Conservation (phyloP, 78 protist species). For the Planoprotostelium fungivorum region DNA sequence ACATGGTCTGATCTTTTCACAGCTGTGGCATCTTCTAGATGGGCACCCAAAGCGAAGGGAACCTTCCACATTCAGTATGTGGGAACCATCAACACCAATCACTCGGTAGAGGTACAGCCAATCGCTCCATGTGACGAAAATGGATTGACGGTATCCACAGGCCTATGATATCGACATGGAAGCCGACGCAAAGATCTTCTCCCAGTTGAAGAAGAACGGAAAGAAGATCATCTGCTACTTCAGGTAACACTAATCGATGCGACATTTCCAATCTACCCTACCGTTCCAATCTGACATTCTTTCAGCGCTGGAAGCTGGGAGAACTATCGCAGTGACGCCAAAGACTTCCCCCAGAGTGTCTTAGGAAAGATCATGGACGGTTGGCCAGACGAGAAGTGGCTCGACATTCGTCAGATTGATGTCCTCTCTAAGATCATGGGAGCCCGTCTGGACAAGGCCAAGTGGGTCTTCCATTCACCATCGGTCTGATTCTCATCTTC, state of each 20-base stretch:
- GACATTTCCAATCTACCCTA: too few species aligned
- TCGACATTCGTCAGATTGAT: neutral
- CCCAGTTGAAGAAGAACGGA: neutral
- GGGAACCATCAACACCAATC: neutral
- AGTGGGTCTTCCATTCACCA: neutral
- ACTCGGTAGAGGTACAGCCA: neutral
- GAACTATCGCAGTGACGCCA: neutral
- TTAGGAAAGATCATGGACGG: neutral
- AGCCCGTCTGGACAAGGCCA: neutral
- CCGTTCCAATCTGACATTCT: too few species aligned
- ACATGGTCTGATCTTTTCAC: too few species aligned
- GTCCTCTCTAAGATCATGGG: neutral
- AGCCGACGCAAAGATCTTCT: neutral
- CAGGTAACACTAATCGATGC: too few species aligned
- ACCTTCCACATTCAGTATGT: neutral
- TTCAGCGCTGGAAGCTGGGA: conserved; percentile 6
- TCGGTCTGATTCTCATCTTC: neutral
- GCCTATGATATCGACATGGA: neutral
- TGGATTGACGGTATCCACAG: too few species aligned
- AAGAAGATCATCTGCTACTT: neutral
- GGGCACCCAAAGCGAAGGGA: neutral
- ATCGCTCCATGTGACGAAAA: neutral
- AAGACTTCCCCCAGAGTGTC: neutral
- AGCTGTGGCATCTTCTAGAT: too few species aligned
- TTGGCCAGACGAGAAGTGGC: conserved; percentile 7